Conservation (phyloP, 106 monocot genomes). For the Chionographis japonica region DNA sequence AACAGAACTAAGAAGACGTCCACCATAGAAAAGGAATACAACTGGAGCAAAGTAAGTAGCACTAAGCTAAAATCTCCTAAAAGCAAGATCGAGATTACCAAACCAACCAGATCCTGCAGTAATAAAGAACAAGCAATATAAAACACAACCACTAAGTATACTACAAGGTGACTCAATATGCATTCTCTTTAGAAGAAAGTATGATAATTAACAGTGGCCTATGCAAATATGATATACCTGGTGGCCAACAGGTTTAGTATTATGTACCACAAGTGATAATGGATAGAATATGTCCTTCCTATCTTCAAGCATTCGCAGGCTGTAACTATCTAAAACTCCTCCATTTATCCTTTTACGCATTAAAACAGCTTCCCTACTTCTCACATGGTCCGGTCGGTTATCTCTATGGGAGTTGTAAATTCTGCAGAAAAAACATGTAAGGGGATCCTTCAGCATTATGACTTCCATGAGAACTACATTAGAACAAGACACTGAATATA, state of each 20-base stretch:
- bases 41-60: conserved; percentile 90
- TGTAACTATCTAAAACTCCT: conserved; percentile 47
- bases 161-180: conserved; percentile 12
- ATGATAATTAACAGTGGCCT: conserved; percentile 2
- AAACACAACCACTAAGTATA: not conserved
- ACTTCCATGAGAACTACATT: too few species aligned
- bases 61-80: conserved; percentile 95
- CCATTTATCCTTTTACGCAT: conserved; percentile 60
- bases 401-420: conserved; percentile 18
- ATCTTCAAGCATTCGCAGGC: conserved; percentile 55
- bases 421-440: conserved; percentile 24
- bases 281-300: conserved; percentile 76
- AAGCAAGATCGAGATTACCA: conserved; percentile 87
- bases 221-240: conserved; percentile 46
- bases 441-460: too few species aligned
- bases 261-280: conserved; percentile 73
- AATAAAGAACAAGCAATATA: conserved; percentile 8
- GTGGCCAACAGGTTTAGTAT: conserved; percentile 85
- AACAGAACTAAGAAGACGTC: conserved; percentile 89
- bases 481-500: too few species aligned
- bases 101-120: conserved; percentile 89
- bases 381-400: conserved; percentile 24
- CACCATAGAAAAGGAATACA: conserved; percentile 86
- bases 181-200: conserved; percentile 12
- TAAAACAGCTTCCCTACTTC: conserved; percentile 35